Conservation (phyloP, 441 rosid genomes). For the Populus trichocarpa region DNA sequence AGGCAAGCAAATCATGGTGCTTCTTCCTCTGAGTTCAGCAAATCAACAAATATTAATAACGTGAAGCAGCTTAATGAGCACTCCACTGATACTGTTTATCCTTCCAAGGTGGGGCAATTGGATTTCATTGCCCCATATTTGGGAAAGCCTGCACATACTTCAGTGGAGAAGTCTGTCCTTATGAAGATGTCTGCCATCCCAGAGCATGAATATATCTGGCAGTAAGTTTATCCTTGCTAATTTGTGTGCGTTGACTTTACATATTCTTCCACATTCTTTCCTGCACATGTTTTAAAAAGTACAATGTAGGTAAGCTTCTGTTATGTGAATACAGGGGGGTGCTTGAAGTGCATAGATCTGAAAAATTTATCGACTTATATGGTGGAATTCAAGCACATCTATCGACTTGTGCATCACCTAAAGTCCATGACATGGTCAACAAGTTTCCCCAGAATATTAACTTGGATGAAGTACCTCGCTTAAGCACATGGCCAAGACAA, state of each 20-base stretch:
- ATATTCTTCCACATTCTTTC: constrained; percentile 2
- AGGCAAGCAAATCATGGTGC: constrained; percentile 29
- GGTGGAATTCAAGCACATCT: constrained; percentile 93
- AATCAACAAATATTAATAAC: constrained; percentile 31
- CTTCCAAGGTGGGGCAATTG: constrained; percentile 31
- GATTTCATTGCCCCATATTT: constrained; percentile 33
- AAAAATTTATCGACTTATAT: constrained; percentile 43
- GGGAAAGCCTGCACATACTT: constrained; percentile 28
- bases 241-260: constrained; percentile 1
- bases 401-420: constrained; percentile 79
- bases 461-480: constrained; percentile 78
- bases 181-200: constrained; percentile 56
- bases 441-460: constrained; percentile 56
- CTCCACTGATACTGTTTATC: constrained; percentile 28
- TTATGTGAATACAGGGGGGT: constrained; percentile 54
- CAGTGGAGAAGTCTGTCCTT: constrained; percentile 29
- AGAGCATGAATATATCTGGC: constrained; percentile 86
- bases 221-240: constrained; percentile 50
- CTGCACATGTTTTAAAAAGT: constrained; percentile 11
- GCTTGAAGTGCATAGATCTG: constrained; percentile 63
- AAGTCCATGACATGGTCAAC: constrained; percentile 74
- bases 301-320: constrained; percentile 12
- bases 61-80: constrained; percentile 36
- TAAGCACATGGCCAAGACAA: constrained; percentile 80
- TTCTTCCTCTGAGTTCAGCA: constrained; percentile 34